Evolutionary conservation across 164 flowering plant species (phyloP).

Genomic region (Saururus chinensis): DNA sequence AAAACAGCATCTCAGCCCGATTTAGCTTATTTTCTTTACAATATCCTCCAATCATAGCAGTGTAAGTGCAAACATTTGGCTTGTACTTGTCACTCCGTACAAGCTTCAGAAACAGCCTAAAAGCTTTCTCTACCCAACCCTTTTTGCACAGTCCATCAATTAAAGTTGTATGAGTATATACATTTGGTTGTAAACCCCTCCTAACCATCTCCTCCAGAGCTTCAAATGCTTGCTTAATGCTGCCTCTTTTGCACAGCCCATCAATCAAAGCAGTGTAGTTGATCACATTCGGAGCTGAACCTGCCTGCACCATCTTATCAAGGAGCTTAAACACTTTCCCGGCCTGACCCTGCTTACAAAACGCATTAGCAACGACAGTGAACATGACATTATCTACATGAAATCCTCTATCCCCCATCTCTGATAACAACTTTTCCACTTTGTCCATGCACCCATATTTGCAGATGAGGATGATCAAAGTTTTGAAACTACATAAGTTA

Average conservation of each 20-base stretch:
- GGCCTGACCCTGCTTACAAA: conserved; percentile 42
- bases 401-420: conserved; percentile 42
- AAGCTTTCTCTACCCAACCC: conserved; percentile 95
- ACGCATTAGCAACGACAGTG: conserved; percentile 41
- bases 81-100: conserved; percentile 70
- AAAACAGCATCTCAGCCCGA: conserved; percentile 78
- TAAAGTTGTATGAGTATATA: conserved; percentile 72
- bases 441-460: conserved; percentile 37
- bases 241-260: conserved; percentile 71
- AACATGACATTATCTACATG: conserved; percentile 51
- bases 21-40: conserved; percentile 78
- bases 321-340: conserved; percentile 48
- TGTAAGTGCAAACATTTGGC: conserved; percentile 85
- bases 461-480: conserved; percentile 54
- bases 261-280: conserved; percentile 62
- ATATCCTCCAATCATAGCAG: conserved; percentile 82
- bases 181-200: conserved; percentile 84
- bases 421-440: conserved; percentile 58
- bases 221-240: conserved; percentile 78
- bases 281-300: conserved; percentile 60
- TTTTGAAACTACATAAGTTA: conserved; percentile 44
- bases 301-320: conserved; percentile 44
- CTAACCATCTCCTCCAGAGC: conserved; percentile 77
- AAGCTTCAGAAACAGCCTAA: conserved; percentile 78
- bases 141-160: conserved; percentile 91